A percentile compares a stretch with the other conserved stretches of the same genome.
These are phyloP conservation scores for Prunus davidiana DNA, from an alignment of 306 rosid genomes.

Conservation along the genomic window DNA sequence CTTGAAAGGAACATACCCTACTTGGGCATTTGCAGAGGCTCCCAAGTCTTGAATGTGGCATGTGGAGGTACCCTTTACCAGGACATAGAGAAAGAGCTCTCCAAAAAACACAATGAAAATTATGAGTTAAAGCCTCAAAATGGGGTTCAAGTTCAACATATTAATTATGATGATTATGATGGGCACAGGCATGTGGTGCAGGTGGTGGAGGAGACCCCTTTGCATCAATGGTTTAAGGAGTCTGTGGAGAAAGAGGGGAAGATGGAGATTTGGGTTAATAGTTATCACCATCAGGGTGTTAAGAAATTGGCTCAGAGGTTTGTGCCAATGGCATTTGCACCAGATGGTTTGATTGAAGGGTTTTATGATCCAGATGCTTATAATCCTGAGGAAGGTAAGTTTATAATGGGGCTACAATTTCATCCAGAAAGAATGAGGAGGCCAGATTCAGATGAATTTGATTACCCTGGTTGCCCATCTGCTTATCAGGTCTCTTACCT, in stretches of 20 bases:
- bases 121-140: constrained; percentile 1
- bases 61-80: constrained; percentile 84
- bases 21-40: constrained; percentile 87
- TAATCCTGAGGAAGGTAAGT: constrained; percentile 86
- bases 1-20: constrained; percentile 90
- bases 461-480: constrained; percentile 82
- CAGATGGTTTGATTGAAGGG: constrained; percentile 85
- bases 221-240: constrained; percentile 73
- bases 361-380: constrained; percentile 89
- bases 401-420: constrained; percentile 92
- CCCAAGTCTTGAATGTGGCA: constrained; percentile 85
- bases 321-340: constrained; percentile 80
- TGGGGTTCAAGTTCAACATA: constrained; percentile 49
- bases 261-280: constrained; percentile 73
- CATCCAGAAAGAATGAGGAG: constrained; percentile 90
- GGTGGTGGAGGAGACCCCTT: constrained; percentile 70
- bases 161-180: constrained; percentile 80
- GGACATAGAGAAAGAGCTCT: constrained; percentile 68
- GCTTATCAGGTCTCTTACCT: constrained; percentile 62
- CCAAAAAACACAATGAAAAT: constrained; percentile 13
- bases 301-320: constrained; percentile 80
- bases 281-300: constrained; percentile 95
- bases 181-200: constrained; percentile 77
- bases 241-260: constrained; percentile 45
- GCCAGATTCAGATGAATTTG: constrained; percentile 73